Conservation (phyloP, 192 early-diverging fungal genomes). For the Linnemannia elongata region DNA sequence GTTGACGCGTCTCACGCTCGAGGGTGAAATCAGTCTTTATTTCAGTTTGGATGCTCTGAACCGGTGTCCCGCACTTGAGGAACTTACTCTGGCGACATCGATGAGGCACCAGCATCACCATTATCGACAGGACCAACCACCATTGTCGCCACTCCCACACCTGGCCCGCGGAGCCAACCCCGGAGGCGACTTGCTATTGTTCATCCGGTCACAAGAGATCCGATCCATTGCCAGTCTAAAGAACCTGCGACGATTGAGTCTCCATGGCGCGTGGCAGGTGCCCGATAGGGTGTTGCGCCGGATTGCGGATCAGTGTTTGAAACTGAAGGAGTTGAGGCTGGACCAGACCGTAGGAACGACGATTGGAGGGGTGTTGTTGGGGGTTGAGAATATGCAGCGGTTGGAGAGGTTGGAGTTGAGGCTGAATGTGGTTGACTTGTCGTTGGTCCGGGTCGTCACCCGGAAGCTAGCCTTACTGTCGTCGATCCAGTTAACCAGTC, state of each 20-base stretch:
- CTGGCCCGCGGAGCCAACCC: constrained; percentile 7
- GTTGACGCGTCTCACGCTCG: constrained; percentile 27
- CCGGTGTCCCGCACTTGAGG: constrained; percentile 38
- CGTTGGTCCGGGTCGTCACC: constrained; percentile 28
- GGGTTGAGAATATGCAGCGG: constrained; percentile 33
- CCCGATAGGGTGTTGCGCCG: constrained; percentile 25
- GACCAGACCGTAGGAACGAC: constrained; percentile 29
- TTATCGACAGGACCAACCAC: not conserved
- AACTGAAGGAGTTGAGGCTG: constrained; percentile 22
- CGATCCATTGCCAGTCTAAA: constrained; percentile 14
- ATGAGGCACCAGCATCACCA: not conserved
- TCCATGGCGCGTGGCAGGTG: constrained; percentile 25
- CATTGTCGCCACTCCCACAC: not conserved
- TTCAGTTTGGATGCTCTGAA: constrained; percentile 35
- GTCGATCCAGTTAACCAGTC: constrained; percentile 21
- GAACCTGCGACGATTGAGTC: not conserved
- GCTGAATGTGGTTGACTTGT: constrained; percentile 33
- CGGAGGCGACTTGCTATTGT: constrained; percentile 14
- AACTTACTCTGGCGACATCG: constrained; percentile 17
- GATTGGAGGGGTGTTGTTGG: constrained; percentile 36
- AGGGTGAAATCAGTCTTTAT: constrained; percentile 45
- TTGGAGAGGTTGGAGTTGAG: constrained; percentile 23
- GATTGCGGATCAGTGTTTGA: constrained; percentile 34
- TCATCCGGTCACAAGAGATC: constrained; percentile 32
- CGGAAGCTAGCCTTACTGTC: constrained; percentile 2